Evolutionary conservation across 2,329 filamentous ascomycete genomes (phyloP), one percentile per base, ranked within the genome.

Genomic region (Neopestalotiopsis sp.): DNA sequence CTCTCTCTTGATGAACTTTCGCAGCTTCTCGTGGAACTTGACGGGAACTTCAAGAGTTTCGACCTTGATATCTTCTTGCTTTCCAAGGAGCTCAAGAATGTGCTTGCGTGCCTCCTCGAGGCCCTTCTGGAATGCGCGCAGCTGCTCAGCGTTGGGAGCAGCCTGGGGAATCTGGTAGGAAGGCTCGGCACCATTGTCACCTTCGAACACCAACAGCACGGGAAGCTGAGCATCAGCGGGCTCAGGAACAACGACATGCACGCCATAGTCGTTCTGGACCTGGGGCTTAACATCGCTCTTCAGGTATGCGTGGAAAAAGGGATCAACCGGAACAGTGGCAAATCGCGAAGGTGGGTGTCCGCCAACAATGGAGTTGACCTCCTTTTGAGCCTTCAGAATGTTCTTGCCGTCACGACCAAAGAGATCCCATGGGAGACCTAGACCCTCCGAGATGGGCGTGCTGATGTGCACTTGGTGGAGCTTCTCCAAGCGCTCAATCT

Each of bases 351-450:
- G 93, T 57, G 93, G 93, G 76, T 94, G 92, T 63, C 89, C 89
- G 70, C 88, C 88, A 73, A 95, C 89, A 69, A 96, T 88, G 74
- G 88, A 89, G 77, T 89, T 91, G 76, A 96, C 91, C 74, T 94
- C 92, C 6, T 89, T 88, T 75, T 92, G 91, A 7, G 92, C 92
- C 74, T 91, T 90, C 77, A 93, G 89, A 34, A 89, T 88, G 77
- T 94, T 97, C 85, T 96, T 97, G 72, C 91, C 91, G 75, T 97
- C 93, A 49, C 92, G 89, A 6, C 94, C 93, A 81, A 95, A 97
- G 67, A 98, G 88, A 78, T 97, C 92, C 94, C 95, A 97, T 0
- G 91, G 91, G 59, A 92, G 89, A 12, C 90, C 90, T 45, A 91
- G 91, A 59, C 93, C 90, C 64, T 88, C 85, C 3, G 89, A 87